Evolutionary conservation across 306 rosid species (phyloP).

Genomic region (Cucumis sativus): DNA sequence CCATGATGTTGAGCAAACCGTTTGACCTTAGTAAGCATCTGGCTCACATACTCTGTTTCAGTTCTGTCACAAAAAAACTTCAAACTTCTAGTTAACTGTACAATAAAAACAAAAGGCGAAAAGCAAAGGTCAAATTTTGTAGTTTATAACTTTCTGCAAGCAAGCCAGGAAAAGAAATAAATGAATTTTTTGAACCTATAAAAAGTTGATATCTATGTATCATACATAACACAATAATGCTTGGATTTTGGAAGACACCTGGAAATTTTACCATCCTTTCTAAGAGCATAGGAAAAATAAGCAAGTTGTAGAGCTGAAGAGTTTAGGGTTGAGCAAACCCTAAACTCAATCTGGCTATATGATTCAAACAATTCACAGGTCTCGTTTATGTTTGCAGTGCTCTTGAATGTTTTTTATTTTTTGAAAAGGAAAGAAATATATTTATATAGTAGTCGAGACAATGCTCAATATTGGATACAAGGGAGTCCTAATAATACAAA

Average conservation of each 20-base stretch:
- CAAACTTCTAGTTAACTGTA: not conserved
- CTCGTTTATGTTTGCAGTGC: not conserved
- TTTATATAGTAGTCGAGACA: too few species aligned
- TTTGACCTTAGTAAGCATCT: constrained; percentile 82
- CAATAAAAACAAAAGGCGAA: not conserved
- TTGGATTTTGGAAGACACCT: not conserved
- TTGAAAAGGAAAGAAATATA: too few species aligned
- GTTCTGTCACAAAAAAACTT: constrained; percentile 35
- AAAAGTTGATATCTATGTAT: not conserved
- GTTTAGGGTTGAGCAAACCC: too few species aligned
- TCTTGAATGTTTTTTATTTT: not conserved
- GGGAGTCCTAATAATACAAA: too few species aligned
- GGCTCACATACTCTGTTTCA: constrained; percentile 92
- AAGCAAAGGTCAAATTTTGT: not conserved
- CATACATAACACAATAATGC: not conserved
- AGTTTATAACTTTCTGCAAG: not conserved
- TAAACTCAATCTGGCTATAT: not conserved
- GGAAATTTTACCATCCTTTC: not conserved
- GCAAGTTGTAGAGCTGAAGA: not conserved
- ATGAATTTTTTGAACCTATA: not conserved
- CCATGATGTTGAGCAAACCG: constrained; percentile 91
- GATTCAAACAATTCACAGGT: not conserved
- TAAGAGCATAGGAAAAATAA: not conserved
- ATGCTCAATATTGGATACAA: too few species aligned
- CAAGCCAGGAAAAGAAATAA: not conserved